Conservation (phyloP, 345 rosid genomes). For the Corchorus capsularis region DNA sequence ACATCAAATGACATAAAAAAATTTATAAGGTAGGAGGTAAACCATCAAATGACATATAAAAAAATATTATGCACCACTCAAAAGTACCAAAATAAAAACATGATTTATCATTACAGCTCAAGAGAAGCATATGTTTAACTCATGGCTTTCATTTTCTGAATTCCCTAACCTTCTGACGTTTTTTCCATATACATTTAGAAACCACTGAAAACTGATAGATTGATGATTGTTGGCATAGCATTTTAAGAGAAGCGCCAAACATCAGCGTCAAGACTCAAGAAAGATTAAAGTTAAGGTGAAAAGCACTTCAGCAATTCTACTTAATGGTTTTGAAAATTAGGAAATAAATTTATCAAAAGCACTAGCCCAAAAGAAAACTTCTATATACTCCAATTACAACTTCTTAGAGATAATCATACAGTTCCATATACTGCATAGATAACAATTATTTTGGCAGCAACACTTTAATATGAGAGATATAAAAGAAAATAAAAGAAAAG, state of each 20-base stretch:
- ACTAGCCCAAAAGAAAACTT: background rate
- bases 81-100: background rate
- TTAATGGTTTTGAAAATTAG: background rate
- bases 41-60: background rate
- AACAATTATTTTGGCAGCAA: background rate
- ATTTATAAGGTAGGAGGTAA: background rate
- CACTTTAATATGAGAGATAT: background rate
- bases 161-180: background rate
- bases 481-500: background rate
- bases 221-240: constrained; percentile 1
- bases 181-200: background rate
- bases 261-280: background rate
- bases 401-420: background rate
- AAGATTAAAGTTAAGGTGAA: background rate
- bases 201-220: background rate
- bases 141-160: background rate
- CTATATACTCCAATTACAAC: background rate
- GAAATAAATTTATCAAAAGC: background rate
- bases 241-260: background rate
- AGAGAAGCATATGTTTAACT: background rate
- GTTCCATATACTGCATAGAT: constrained; percentile 12
- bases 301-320: background rate
- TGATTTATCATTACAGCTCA: background rate
- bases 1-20: constrained; percentile 23
- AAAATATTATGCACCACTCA: background rate